Conservation (phyloP, 2,329 filamentous ascomycete genomes). For the Paecilomyces formosus region DNA sequence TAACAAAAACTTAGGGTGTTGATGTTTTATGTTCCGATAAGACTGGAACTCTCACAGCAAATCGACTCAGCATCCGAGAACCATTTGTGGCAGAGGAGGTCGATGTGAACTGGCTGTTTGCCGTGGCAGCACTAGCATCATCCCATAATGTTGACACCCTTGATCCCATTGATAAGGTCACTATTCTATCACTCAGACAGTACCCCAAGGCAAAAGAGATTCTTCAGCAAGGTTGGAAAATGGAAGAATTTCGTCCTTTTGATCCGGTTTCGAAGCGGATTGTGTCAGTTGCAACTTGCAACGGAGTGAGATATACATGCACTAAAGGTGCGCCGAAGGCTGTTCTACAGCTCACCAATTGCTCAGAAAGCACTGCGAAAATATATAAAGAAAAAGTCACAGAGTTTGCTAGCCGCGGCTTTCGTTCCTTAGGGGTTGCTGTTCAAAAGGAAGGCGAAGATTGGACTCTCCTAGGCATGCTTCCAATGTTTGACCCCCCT, state of each 20-base stretch:
- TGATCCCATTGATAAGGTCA: slow-evolving; percentile 74
- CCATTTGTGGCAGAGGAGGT: slow-evolving; percentile 70
- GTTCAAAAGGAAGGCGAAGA: slow-evolving; percentile 68
- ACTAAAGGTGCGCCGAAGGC: slow-evolving; percentile 73
- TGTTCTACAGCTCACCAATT: slow-evolving; percentile 61
- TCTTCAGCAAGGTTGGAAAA: slow-evolving; percentile 64
- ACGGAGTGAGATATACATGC: slow-evolving; percentile 63
- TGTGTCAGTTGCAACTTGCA: slow-evolving; percentile 60
- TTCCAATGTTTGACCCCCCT: slow-evolving; percentile 75
- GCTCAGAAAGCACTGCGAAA: slow-evolving; percentile 55
- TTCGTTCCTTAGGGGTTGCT: slow-evolving; percentile 70
- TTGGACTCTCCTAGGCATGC: slow-evolving; percentile 67
- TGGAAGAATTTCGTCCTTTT: slow-evolving; percentile 63
- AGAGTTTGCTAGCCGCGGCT: slow-evolving; percentile 70
- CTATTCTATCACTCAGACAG: slow-evolving; percentile 63
- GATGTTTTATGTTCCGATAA: slow-evolving; percentile 77
- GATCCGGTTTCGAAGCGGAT: slow-evolving; percentile 79
- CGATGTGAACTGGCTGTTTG: slow-evolving; percentile 79
- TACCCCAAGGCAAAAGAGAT: slow-evolving; percentile 72
- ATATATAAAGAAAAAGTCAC: slow-evolving; percentile 64
- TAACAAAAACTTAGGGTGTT: slow-evolving; percentile 45
- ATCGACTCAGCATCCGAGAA: slow-evolving; percentile 66
- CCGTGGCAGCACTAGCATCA: slow-evolving; percentile 66
- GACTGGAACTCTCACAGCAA: slow-evolving; percentile 62
- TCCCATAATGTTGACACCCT: slow-evolving; percentile 72